phyloP scores from a whole-genome alignment of 345 rosid genomes.

The Aquilaria yunnanensis region DNA sequence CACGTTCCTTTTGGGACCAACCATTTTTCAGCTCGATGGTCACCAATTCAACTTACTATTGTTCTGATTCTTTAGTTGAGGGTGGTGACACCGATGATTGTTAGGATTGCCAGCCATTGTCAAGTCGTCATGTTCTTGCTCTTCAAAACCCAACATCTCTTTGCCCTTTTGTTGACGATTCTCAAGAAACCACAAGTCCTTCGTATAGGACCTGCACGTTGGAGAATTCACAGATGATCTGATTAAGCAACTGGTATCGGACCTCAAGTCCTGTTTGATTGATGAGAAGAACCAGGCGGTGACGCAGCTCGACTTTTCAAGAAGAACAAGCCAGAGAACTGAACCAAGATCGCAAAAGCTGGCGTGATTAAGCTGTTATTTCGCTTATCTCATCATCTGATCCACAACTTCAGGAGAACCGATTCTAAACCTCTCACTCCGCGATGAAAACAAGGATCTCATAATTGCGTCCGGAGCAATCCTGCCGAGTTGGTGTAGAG shows the following conservation, averaged over 20 bases:
- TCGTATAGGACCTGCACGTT: slow-evolving; percentile 39
- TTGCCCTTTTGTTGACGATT: no score
- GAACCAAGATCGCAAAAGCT: slow-evolving; percentile 68
- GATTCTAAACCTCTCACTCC: slow-evolving; percentile 75
- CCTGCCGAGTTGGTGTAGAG: slow-evolving; percentile 67
- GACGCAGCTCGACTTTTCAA: slow-evolving; percentile 87
- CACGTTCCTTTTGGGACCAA: no score
- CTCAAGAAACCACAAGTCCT: no score
- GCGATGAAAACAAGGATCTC: slow-evolving; percentile 80
- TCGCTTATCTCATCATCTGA: slow-evolving; percentile 62
- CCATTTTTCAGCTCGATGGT: no score
- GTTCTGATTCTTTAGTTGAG: no score
- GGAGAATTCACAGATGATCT: slow-evolving; percentile 58
- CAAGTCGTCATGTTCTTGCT: no score
- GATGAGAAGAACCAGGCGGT: slow-evolving; percentile 94
- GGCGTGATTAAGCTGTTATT: slow-evolving; percentile 83
- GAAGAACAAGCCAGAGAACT: slow-evolving; percentile 82
- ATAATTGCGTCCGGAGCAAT: slow-evolving; percentile 82
- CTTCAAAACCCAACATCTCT: no score
- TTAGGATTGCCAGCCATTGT: no score
- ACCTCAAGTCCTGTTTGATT: slow-evolving; percentile 64
- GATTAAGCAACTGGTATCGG: slow-evolving; percentile 59
- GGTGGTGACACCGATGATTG: no score
- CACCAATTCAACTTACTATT: no score
- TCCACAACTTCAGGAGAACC: slow-evolving; percentile 77